Evolutionary conservation across 2,329 filamentous ascomycete genomes (phyloP).

Genomic region (Arthroderma sp.): DNA sequence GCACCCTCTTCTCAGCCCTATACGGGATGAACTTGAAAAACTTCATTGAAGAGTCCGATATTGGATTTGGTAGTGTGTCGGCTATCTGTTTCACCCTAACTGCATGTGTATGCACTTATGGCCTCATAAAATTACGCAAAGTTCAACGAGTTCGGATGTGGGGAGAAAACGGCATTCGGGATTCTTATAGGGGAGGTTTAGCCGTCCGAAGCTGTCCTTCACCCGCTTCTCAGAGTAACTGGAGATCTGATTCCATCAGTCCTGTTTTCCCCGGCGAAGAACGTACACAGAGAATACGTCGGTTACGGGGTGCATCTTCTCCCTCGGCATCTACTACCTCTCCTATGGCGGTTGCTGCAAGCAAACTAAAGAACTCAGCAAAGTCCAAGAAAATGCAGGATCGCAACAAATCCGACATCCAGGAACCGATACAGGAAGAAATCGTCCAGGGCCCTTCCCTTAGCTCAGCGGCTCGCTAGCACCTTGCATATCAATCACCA

Average conservation of each 20-base stretch:
- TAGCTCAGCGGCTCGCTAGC: neutral
- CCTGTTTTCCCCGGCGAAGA: constrained; percentile 10
- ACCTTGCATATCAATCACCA: neutral
- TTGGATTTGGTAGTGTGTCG: constrained; percentile 71
- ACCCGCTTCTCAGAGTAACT: constrained; percentile 6
- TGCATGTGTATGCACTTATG: constrained; percentile 68
- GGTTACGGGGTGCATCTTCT: constrained; percentile 7
- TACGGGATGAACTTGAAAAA: constrained; percentile 99
- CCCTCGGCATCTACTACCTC: neutral
- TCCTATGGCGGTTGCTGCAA: neutral
- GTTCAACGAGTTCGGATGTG: constrained; percentile 86
- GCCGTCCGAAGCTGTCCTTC: constrained; percentile 6
- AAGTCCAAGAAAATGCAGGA: neutral
- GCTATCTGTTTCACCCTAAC: constrained; percentile 59
- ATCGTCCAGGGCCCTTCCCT: neutral
- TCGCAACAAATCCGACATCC: neutral
- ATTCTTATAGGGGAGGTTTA: constrained; percentile 10
- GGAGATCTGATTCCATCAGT: constrained; percentile 12
- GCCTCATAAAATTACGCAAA: constrained; percentile 68
- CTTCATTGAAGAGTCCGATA: constrained; percentile 86
- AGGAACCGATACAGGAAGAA: neutral
- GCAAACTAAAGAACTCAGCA: neutral
- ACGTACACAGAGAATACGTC: constrained; percentile 9
- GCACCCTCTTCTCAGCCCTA: constrained; percentile 92
- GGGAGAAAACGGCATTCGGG: constrained; percentile 40